These are phyloP conservation scores for Alternaria metachromatica DNA, from an alignment of 2,329 filamentous ascomycete species.

Conservation along the genomic window DNA sequence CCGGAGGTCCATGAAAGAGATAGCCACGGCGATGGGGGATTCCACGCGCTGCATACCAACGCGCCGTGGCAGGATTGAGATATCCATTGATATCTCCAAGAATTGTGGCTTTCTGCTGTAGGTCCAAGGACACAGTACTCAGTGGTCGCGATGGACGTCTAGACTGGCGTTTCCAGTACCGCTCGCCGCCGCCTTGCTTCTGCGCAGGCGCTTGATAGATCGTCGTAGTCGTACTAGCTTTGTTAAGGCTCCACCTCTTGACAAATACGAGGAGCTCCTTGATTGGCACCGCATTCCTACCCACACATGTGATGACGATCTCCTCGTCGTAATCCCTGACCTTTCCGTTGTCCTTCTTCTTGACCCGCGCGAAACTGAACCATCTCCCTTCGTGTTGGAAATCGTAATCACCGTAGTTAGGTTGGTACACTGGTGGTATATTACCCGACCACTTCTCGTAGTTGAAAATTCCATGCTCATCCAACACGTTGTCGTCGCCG, in stretches of 20 bases:
- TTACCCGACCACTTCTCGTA: slow-evolving; percentile 57
- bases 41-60: not conserved
- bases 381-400: slow-evolving; percentile 52
- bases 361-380: slow-evolving; percentile 50
- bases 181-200: slow-evolving; percentile 16
- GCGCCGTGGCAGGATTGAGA: slow-evolving; percentile 45
- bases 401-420: slow-evolving; percentile 54
- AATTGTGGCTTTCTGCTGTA: slow-evolving; percentile 68
- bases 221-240: slow-evolving; percentile 52
- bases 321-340: slow-evolving; percentile 49
- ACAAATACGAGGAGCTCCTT: slow-evolving; percentile 55
- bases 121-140: slow-evolving; percentile 76
- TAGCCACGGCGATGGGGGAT: not conserved
- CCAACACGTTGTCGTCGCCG: not conserved
- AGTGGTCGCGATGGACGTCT: slow-evolving; percentile 61
- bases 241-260: slow-evolving; percentile 53
- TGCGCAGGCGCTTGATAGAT: slow-evolving; percentile 56
- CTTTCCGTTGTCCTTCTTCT: slow-evolving; percentile 35
- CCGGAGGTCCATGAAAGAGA: not conserved
- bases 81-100: slow-evolving; percentile 79
- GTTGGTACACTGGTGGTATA: slow-evolving; percentile 57
- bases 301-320: slow-evolving; percentile 55
- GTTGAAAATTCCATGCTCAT: slow-evolving; percentile 52
- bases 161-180: slow-evolving; percentile 50
- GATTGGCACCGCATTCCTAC: slow-evolving; percentile 56